Conservation (phyloP, 257 asterid species). For the Euphrasia confusa region DNA sequence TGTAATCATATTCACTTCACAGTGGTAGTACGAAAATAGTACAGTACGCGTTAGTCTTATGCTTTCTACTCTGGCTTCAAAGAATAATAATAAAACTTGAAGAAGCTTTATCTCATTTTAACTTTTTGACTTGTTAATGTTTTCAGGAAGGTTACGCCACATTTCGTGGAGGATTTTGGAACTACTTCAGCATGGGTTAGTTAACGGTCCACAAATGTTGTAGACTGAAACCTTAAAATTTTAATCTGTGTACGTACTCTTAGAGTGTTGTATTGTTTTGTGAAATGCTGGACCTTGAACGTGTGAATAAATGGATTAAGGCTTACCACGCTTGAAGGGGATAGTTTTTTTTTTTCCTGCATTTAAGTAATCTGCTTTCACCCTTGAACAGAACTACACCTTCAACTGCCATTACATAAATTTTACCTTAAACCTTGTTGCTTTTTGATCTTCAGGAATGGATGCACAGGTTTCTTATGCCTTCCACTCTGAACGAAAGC, state of each 20-base stretch:
- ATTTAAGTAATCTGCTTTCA: not conserved
- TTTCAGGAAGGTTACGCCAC: constrained; percentile 44
- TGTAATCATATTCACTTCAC: not conserved
- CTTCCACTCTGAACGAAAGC: constrained; percentile 87
- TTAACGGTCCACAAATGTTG: not conserved
- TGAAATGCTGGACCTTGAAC: not conserved
- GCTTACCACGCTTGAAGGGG: not conserved
- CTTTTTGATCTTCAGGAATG: constrained; percentile 59
- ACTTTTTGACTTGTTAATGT: constrained; percentile 16
- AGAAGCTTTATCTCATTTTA: constrained; percentile 14
- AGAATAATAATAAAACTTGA: not conserved
- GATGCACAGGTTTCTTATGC: constrained; percentile 99
- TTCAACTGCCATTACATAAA: not conserved
- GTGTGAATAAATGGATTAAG: not conserved
- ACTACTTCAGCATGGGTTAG: constrained; percentile 51
- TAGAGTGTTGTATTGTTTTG: not conserved
- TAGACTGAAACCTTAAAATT: not conserved
- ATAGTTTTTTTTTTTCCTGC: not conserved
- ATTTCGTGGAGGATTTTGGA: constrained; percentile 53
- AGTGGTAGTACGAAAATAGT: not conserved
- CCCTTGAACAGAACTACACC: not conserved
- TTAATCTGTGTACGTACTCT: not conserved
- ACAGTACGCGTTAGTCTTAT: not conserved
- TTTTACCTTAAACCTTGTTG: not conserved
- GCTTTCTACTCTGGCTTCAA: constrained; percentile 11